Evolutionary conservation across 1,284 basidiomycete genomes (phyloP), one percentile per base, ranked within the genome.

Genomic region (Cryptococcus sp.): DNA sequence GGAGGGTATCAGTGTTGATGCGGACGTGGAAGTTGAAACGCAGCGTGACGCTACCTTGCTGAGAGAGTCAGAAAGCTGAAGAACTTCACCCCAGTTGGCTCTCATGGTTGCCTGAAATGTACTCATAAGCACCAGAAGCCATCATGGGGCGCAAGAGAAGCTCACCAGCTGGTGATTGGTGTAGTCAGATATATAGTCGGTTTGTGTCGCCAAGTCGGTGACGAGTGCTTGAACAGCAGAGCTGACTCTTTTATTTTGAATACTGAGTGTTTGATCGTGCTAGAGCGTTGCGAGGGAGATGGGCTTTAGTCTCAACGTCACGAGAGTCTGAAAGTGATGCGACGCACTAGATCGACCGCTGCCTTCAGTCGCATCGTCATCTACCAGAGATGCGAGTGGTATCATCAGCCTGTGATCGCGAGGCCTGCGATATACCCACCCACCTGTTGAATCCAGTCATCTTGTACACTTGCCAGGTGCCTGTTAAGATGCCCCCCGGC

Each of bases 361-460:
- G 21, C 16, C 13, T 37, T 21, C 12, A 56, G 24, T 4, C 24
- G 16, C 15, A 16, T 15, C 23, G 49, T 46, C 16, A 56, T n/a
- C 55, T 56, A 33, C 28, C 28, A 9, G 13, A 8, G 24, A 20
- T 20, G 39, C 46, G n/a, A 46, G 50, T 13, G 21, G 50, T 13
- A 16, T n/a, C n/a, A 37, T 1, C 4, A 7, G n/a, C 15, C n/a
- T 11, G 7, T 20, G 2, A 9, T 33, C 28, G 9, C 5, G 28
- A 33, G 28, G 5, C 28, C 28, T 33, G 28, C 5, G 5, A 33
- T 9, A 20, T 1, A 2, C 3, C 3, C 4, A 56, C 55, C 42
- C 24, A 56, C 55, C 15, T 56, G 36, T 36, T 40, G 23, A n/a
- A 39, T 37, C 55, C 49, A 52, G 23, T 3, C 23, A 35, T 46